Percentiles rank a stretch among this genome's conserved stretches.
phyloP scores from a whole-genome alignment of 2,329 filamentous ascomycete species.

The Daldinia sp. region DNA sequence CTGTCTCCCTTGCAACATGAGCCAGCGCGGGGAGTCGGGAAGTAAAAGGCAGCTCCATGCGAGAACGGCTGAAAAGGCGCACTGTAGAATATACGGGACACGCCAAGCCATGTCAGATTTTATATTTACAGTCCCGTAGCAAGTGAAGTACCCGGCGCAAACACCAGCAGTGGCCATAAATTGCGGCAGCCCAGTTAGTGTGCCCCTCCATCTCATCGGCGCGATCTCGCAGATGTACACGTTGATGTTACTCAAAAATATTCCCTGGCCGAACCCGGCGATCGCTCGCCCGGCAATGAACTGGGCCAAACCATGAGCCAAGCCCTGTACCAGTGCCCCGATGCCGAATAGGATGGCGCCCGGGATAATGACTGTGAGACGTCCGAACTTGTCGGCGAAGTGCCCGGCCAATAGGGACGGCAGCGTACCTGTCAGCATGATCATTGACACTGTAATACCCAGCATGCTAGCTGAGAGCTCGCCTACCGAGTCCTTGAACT shows the following conservation, averaged over 20 bases:
- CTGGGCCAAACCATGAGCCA: slow-evolving; percentile 56
- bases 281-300: slow-evolving; percentile 64
- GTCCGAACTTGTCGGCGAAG: slow-evolving; percentile 60
- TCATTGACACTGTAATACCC: slow-evolving; percentile 66
- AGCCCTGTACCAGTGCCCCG: slow-evolving; percentile 62
- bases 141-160: slow-evolving; percentile 65
- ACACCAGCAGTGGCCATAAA: slow-evolving; percentile 60
- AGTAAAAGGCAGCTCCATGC: slow-evolving; percentile 53
- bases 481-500: slow-evolving; percentile 52
- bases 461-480: slow-evolving; percentile 59
- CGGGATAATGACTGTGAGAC: slow-evolving; percentile 55
- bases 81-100: slow-evolving; percentile 61
- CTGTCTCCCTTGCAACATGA: slow-evolving; percentile 56
- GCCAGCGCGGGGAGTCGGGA: slow-evolving; percentile 66
- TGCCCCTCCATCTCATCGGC: slow-evolving; percentile 58
- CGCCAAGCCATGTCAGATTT: slow-evolving; percentile 62
- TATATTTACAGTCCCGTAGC: slow-evolving; percentile 62
- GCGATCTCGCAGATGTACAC: slow-evolving; percentile 71
- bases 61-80: slow-evolving; percentile 51
- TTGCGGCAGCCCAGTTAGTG: slow-evolving; percentile 61
- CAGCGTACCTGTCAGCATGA: slow-evolving; percentile 65
- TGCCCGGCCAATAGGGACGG: slow-evolving; percentile 66
- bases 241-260: slow-evolving; percentile 63
- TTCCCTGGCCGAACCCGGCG: slow-evolving; percentile 66
- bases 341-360: slow-evolving; percentile 61